phyloP scores from a whole-genome alignment of 257 asterid species.

The Przewalskia tangutica region DNA sequence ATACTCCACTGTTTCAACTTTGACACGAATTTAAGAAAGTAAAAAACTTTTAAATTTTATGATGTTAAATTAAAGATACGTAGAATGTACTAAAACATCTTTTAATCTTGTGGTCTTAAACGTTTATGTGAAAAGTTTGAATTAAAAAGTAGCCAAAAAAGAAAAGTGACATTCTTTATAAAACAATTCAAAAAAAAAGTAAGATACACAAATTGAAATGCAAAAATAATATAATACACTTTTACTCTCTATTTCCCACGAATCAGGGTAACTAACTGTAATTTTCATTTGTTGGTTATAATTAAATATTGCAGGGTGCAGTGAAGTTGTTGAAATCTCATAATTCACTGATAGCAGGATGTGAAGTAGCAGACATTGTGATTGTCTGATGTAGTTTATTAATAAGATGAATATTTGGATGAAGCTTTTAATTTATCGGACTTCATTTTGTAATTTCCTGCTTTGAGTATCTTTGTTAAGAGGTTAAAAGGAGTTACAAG shows the following conservation, averaged over 20 bases:
- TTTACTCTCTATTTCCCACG: neutral
- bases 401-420: neutral
- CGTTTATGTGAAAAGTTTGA: no score
- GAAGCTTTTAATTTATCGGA: neutral
- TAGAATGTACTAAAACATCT: no score
- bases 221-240: no score
- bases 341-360: neutral
- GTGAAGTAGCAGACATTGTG: neutral
- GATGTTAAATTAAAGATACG: no score
- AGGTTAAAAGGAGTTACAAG: no score
- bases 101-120: no score
- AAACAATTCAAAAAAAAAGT: no score
- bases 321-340: constrained; percentile 5
- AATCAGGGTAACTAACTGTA: neutral
- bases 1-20: no score
- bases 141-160: no score
- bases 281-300: neutral
- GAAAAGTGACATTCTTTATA: neutral
- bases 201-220: no score
- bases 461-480: neutral
- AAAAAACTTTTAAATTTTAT: no score
- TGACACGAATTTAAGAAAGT: no score
- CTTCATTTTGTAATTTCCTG: neutral
- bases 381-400: neutral
- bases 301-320: constrained; percentile 18